A percentile compares a stretch with the other conserved stretches of the same genome.
These are phyloP conservation scores for Fusarium cicatricum DNA, from an alignment of 2,329 filamentous ascomycete species.

Conservation along the genomic window DNA sequence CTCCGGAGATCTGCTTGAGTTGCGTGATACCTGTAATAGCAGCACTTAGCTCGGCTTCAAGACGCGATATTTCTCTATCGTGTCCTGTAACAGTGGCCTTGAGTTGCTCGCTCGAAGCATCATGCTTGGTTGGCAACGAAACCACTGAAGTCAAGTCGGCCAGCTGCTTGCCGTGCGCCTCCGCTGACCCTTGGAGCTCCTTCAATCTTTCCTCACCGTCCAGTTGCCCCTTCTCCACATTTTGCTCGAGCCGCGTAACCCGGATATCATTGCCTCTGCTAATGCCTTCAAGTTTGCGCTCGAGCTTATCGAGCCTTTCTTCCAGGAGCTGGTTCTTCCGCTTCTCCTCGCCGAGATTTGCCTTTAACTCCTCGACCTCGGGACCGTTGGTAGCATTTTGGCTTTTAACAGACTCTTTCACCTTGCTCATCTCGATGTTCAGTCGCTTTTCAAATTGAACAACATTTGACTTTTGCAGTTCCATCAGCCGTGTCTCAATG, in stretches of 20 bases:
- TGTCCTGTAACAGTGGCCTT: slow-evolving; percentile 11
- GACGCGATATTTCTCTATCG: slow-evolving; percentile 1
- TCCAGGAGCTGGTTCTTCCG: slow-evolving; percentile 23
- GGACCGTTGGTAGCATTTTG: neutral
- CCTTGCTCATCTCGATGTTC: slow-evolving; percentile 21
- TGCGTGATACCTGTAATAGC: neutral
- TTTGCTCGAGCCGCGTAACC: slow-evolving; percentile 5
- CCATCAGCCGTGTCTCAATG: slow-evolving; percentile 3
- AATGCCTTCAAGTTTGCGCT: slow-evolving; percentile 37
- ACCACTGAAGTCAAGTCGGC: neutral
- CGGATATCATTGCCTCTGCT: neutral
- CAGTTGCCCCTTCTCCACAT: slow-evolving; percentile 1
- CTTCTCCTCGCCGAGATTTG: slow-evolving; percentile 21
- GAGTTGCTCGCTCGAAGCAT: neutral
- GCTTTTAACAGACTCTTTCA: slow-evolving; percentile 11
- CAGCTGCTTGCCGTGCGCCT: slow-evolving; percentile 3
- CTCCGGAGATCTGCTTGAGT: slow-evolving; percentile 1
- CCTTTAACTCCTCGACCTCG: slow-evolving; percentile 19
- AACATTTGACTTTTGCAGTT: slow-evolving; percentile 11
- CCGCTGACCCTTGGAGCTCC: slow-evolving; percentile 1
- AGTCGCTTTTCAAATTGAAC: slow-evolving; percentile 11
- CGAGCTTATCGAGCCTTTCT: slow-evolving; percentile 34
- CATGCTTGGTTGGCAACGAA: neutral
- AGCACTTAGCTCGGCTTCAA: slow-evolving; percentile 7
- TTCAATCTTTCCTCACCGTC: neutral